Evolutionary conservation across 169 alveolate genomes (phyloP).

Genomic region (Miamiensis avidus): DNA sequence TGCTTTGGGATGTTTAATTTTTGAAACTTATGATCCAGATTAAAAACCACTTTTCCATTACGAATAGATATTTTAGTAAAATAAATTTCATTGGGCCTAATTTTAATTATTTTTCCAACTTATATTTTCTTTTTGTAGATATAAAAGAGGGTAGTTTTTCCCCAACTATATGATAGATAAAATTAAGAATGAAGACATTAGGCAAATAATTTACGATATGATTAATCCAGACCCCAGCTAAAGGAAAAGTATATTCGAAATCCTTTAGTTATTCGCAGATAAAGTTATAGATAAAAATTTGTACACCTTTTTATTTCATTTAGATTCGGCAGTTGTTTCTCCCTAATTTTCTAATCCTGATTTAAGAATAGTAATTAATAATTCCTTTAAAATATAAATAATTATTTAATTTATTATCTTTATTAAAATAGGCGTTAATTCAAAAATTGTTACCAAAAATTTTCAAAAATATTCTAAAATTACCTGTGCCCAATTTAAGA

Average conservation of each 20-base stretch:
- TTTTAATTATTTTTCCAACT: too few relatives aligned
- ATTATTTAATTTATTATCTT: neutral
- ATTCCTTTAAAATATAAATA: too few relatives aligned
- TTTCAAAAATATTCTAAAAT: too few relatives aligned
- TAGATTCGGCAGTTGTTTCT: neutral
- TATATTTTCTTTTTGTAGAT: neutral
- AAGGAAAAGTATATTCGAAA: conserved; percentile 1
- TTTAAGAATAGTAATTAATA: conserved; percentile 6
- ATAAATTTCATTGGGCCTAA: too few relatives aligned
- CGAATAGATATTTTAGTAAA: neutral
- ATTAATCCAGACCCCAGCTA: neutral
- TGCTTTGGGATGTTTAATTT: conserved; percentile 27
- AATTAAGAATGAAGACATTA: conserved; percentile 8
- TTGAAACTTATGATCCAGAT: neutral
- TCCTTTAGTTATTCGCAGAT: neutral
- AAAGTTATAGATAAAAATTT: neutral
- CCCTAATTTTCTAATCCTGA: conserved; percentile 6
- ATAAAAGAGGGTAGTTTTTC: conserved; percentile 9
- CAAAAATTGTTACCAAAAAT: neutral
- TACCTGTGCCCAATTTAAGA: neutral
- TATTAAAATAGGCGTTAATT: neutral
- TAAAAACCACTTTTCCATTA: neutral
- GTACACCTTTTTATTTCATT: too few relatives aligned
- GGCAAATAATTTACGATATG: neutral
- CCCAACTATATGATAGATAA: conserved; percentile 22